Conservation (phyloP, 2,329 filamentous ascomycete species). For the Talaromyces verruculosus region DNA sequence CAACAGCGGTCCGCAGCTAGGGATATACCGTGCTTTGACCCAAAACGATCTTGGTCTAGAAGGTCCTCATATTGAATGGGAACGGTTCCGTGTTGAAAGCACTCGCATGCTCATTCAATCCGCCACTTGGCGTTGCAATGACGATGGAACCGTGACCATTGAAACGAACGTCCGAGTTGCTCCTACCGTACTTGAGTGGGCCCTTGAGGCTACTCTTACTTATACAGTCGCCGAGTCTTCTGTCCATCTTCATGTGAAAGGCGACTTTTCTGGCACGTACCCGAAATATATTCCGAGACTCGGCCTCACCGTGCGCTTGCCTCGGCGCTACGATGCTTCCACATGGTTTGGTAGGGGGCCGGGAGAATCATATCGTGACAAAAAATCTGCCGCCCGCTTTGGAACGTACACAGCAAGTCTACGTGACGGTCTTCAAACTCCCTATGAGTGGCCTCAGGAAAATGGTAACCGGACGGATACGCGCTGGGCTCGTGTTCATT, state of each 20-base stretch:
- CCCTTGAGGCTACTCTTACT: constrained; percentile 22
- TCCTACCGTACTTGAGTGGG: constrained; percentile 29
- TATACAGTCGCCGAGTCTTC: constrained; percentile 24
- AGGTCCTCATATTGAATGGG: constrained; percentile 35
- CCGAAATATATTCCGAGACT: constrained; percentile 24
- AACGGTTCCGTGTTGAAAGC: constrained; percentile 25
- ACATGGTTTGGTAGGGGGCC: constrained; percentile 31
- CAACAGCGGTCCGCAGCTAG: constrained; percentile 31
- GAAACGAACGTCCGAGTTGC: constrained; percentile 24
- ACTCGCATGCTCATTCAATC: constrained; percentile 13
- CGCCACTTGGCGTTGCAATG: constrained; percentile 8
- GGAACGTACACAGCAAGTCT: constrained; percentile 25
- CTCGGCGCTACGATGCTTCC: constrained; percentile 21
- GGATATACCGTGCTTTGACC: constrained; percentile 53
- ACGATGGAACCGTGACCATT: constrained; percentile 19
- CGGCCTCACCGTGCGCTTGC: constrained; percentile 25
- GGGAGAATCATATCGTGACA: constrained; percentile 31
- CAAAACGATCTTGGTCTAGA: constrained; percentile 34
- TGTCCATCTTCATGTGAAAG: constrained; percentile 21
- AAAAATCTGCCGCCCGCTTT: constrained; percentile 27
- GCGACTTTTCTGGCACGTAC: constrained; percentile 33
- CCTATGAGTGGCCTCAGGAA: constrained; percentile 32
- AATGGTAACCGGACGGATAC: constrained; percentile 29
- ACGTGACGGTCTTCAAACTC: constrained; percentile 25
- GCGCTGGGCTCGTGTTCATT: constrained; percentile 38